Evolutionary conservation across 108 stramenopile genomes (phyloP).

Genomic region (Skeletonema grethae): DNA sequence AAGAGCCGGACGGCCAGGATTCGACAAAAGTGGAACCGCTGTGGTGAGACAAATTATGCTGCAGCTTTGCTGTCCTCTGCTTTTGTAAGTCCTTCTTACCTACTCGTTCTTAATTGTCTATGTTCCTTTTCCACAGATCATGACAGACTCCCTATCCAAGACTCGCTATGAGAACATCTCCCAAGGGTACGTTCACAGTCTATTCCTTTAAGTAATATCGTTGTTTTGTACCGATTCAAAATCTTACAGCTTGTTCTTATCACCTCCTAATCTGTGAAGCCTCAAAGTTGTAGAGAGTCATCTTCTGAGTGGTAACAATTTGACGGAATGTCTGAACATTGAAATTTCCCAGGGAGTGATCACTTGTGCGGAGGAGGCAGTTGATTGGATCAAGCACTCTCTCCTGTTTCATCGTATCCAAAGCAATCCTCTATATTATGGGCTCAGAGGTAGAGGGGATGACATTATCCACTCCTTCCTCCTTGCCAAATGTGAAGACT

Average conservation of each 20-base stretch:
- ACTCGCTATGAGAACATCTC: conserved; percentile 43
- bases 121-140: not conserved
- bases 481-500: conserved; percentile 37
- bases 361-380: conserved; percentile 46
- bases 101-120: too few relatives aligned
- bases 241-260: not conserved
- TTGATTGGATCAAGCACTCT: conserved; percentile 69
- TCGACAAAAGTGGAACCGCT: conserved; percentile 92
- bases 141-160: conserved; percentile 39
- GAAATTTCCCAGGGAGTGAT: conserved; percentile 87
- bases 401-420: conserved; percentile 62
- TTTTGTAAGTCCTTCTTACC: not conserved
- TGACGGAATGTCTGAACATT: conserved; percentile 78
- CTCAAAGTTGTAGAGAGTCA: conserved; percentile 75
- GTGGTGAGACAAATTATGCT: conserved; percentile 54
- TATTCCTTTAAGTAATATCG: not conserved
- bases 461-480: conserved; percentile 36
- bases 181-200: conserved; percentile 34
- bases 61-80: not conserved
- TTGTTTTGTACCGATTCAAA: too few relatives aligned
- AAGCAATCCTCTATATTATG: conserved; percentile 53
- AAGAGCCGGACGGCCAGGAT: conserved; percentile 94
- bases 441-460: conserved; percentile 24
- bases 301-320: conserved; percentile 46
- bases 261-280: conserved; percentile 18